phyloP scores from a whole-genome alignment of 23 red algal species.

The Gracilaria caudata region DNA sequence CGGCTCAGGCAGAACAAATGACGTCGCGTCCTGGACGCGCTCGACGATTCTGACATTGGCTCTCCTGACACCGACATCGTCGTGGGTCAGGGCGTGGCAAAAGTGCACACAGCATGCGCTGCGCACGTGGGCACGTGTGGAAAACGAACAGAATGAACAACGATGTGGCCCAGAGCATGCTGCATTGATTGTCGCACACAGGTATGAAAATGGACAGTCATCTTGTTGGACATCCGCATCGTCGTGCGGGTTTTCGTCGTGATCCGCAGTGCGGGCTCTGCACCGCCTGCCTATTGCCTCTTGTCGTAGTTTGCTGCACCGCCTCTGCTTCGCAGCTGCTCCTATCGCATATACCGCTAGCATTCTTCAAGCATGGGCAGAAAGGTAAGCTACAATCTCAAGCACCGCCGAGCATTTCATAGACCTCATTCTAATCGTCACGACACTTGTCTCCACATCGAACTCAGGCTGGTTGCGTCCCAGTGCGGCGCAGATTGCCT shows the following conservation, averaged over 20 bases:
- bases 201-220: too few relatives aligned
- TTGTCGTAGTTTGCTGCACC: too few relatives aligned
- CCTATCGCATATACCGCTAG: neutral
- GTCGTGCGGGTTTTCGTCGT: too few relatives aligned
- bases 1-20: conserved; percentile 4
- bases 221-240: too few relatives aligned
- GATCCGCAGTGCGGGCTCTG: too few relatives aligned
- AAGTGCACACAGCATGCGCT: too few relatives aligned
- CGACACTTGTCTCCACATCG: neutral
- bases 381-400: neutral
- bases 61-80: neutral
- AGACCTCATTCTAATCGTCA: neutral
- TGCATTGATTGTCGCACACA: too few relatives aligned
- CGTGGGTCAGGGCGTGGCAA: too few relatives aligned
- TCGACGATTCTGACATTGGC: neutral
- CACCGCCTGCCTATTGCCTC: too few relatives aligned
- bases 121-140: neutral
- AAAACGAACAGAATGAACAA: too few relatives aligned
- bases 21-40: neutral
- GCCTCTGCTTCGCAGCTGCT: too few relatives aligned
- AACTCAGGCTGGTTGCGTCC: conserved; percentile 82
- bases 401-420: neutral
- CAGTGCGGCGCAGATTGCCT: conserved; percentile 52
- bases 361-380: conserved; percentile 1
- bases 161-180: too few relatives aligned